Conservation (phyloP, 1,284 basidiomycete species). For the Chalciporus piperatoides region DNA sequence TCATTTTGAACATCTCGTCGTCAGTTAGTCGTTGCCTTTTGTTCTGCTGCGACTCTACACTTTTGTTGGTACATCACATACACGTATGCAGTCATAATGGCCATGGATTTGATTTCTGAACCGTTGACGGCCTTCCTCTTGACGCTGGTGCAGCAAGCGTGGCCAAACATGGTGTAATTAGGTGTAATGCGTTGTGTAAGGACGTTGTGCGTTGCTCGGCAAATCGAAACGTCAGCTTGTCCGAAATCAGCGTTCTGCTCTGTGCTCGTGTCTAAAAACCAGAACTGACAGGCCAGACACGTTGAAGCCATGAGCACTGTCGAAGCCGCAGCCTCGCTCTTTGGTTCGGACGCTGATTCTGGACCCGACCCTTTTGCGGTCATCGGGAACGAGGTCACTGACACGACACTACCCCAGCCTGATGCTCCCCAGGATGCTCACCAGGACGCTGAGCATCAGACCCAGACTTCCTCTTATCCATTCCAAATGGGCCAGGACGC, state of each 20-base stretch:
- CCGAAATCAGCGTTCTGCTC: background rate
- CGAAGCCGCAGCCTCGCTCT: conserved; percentile 75
- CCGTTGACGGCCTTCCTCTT: background rate
- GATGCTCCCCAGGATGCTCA: conserved; percentile 8
- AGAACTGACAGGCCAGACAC: conserved; percentile 24
- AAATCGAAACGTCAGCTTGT: conserved; percentile 12
- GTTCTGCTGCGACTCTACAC: background rate
- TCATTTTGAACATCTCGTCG: conserved; percentile 3
- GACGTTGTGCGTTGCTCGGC: background rate
- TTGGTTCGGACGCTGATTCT: conserved; percentile 56
- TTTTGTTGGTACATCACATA: conserved; percentile 14
- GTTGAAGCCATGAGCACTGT: conserved; percentile 53
- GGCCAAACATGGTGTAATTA: conserved; percentile 27
- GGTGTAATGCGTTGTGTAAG: background rate
- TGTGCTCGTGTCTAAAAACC: conserved; percentile 18
- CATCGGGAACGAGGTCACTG: conserved; percentile 42
- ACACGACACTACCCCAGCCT: conserved; percentile 22
- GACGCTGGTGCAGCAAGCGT: conserved; percentile 21
- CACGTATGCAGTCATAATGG: conserved; percentile 18
- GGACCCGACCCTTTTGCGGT: conserved; percentile 63
- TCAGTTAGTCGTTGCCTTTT: conserved; percentile 3
- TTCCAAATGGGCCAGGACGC: conserved; percentile 34
- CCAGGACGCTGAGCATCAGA: conserved; percentile 18
- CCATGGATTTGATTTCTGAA: conserved; percentile 3
- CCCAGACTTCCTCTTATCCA: conserved; percentile 21